phyloP scores from a whole-genome alignment of 768 basidiomycete species.

The Baorangia bicolor region DNA sequence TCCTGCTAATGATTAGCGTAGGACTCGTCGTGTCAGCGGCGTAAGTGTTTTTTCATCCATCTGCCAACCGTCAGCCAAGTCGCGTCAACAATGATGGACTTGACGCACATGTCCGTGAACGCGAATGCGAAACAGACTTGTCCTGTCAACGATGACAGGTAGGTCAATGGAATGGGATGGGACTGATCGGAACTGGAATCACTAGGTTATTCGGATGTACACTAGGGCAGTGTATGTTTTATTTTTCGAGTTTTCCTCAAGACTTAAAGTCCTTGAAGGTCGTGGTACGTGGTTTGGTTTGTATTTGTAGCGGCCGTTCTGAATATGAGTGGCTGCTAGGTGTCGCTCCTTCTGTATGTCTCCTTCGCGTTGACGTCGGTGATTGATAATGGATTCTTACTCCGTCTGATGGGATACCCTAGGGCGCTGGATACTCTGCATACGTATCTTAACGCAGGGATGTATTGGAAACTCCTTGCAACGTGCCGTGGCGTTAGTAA shows the following conservation, averaged over 20 bases:
- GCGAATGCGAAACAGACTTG: not conserved
- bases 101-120: not conserved
- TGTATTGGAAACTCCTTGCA: not conserved
- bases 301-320: not conserved
- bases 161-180: not conserved
- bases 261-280: conserved; percentile 7
- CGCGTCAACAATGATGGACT: not conserved
- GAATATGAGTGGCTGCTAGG: not conserved
- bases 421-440: conserved; percentile 1
- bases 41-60: not conserved
- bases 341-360: conserved; percentile 1
- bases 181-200: not conserved
- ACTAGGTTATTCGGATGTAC: conserved; percentile 12
- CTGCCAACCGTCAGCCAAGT: not conserved
- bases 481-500: not conserved
- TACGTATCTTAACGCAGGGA: not conserved
- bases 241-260: conserved; percentile 6
- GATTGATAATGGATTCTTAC: too few relatives aligned
- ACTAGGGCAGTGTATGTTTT: conserved; percentile 9
- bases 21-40: not conserved
- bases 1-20: not conserved
- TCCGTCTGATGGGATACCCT: too few relatives aligned
- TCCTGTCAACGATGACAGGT: not conserved
- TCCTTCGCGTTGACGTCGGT: too few relatives aligned
- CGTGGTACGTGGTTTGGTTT: not conserved